A percentile compares a stretch with the other conserved stretches of the same genome.
phyloP scores from a whole-genome alignment of 2,329 filamentous ascomycete genomes.

The Sphaceloma murrayae region DNA sequence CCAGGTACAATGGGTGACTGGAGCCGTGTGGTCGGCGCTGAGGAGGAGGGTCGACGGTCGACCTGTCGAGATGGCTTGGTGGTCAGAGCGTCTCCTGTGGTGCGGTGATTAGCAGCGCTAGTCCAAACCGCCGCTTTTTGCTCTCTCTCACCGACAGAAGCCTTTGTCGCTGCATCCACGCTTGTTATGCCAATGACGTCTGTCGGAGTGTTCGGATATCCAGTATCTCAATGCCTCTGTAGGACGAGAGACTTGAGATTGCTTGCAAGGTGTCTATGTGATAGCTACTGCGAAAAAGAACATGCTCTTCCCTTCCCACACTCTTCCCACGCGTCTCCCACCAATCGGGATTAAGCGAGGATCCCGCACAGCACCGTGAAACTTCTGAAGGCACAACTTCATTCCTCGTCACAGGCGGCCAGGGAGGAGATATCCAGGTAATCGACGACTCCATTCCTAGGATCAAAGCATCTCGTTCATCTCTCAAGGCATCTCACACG shows the following conservation, averaged over 20 bases:
- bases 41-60: neutral
- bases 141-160: slow-evolving; percentile 9
- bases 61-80: slow-evolving; percentile 12
- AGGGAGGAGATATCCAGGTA: neutral
- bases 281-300: too few species aligned
- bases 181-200: slow-evolving; percentile 5
- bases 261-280: too few species aligned
- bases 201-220: neutral
- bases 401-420: slow-evolving; percentile 11
- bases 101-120: slow-evolving; percentile 7
- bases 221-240: too few species aligned
- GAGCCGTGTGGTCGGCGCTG: neutral
- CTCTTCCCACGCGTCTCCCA: slow-evolving; percentile 14
- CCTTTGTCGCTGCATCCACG: slow-evolving; percentile 8
- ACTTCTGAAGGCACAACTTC: slow-evolving; percentile 13
- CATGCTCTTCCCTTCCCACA: neutral
- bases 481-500: slow-evolving; percentile 3
- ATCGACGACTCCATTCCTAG: neutral
- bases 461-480: neutral
- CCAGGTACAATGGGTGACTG: slow-evolving; percentile 10
- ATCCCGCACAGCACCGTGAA: slow-evolving; percentile 13
- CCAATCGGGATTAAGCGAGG: slow-evolving; percentile 16
- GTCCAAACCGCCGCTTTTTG: slow-evolving; percentile 1
- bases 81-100: neutral
- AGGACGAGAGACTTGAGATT: too few species aligned